Percentiles rank a stretch among this genome's conserved stretches.
phyloP scores from a whole-genome alignment of 2,329 filamentous ascomycete species.

The Alternaria atra region DNA sequence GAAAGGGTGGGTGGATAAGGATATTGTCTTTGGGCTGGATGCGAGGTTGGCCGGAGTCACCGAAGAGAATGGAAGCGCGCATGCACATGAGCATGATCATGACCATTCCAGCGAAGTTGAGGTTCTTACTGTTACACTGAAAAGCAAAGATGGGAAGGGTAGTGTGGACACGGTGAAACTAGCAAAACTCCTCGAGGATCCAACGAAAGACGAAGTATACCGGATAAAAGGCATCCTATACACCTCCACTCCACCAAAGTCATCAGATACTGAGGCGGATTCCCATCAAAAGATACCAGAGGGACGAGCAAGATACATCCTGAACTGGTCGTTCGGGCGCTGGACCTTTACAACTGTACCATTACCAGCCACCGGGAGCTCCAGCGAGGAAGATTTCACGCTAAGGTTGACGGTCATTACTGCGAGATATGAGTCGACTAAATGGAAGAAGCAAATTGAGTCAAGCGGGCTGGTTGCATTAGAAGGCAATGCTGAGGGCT shows the following conservation, averaged over 20 bases:
- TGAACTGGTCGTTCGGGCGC: conserved; percentile 97
- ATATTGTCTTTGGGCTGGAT: conserved; percentile 87
- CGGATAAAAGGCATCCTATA: conserved; percentile 82
- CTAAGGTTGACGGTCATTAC: conserved; percentile 80
- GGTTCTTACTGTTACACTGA: conserved; percentile 81
- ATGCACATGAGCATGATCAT: conserved; percentile 57
- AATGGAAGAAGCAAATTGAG: conserved; percentile 80
- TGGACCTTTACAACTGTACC: conserved; percentile 83
- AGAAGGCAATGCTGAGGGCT: conserved; percentile 30
- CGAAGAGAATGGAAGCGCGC: conserved; percentile 55
- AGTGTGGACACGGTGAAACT: conserved; percentile 67
- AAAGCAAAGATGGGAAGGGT: conserved; percentile 59
- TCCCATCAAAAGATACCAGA: conserved; percentile 47
- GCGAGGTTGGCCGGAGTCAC: conserved; percentile 71
- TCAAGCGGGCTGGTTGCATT: conserved; percentile 56
- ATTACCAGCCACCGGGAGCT: conserved; percentile 45
- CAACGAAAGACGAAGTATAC: conserved; percentile 94
- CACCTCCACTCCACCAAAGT: conserved; percentile 55
- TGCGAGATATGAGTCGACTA: conserved; percentile 75
- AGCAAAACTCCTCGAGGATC: conserved; percentile 68
- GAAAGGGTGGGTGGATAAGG: conserved; percentile 78
- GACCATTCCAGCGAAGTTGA: conserved; percentile 86
- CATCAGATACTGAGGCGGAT: conserved; percentile 52
- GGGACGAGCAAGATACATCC: conserved; percentile 73
- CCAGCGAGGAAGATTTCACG: conserved; percentile 60